Base-by-base conservation (phyloP, 202 grass and related monocot species). In the Thinopyrum obtusiflorum region DNA sequence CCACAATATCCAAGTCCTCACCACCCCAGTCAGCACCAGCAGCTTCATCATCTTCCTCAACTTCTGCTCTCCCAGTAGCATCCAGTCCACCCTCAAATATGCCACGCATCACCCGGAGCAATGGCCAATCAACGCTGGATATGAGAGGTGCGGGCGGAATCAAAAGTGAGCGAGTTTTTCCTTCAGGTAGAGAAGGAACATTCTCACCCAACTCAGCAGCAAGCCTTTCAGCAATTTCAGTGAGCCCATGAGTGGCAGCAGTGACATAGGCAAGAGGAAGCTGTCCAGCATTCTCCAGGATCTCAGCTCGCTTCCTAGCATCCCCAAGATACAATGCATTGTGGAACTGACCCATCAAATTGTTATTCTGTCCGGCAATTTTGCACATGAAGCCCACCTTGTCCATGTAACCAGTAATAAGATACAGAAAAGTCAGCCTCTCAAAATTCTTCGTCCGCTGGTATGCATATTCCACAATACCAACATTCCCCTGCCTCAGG, bases 381-480 rank as follows among this genome's bases (percentile, higher is more conserved):
- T 83, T 99, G 42, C 91, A 85, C 97, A 99, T 99, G 80, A 96
- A 96, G 2, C 91, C 90, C 33, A 99, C 86, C 82, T 99, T 99
- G 66, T 96, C 92, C 80, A 89, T 83, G 81, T 90, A 92, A 42
- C 97, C 97, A 53, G 97, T 99, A 83, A 99, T 90, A 76, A 99
- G 88, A 94, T 99, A 99, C 25, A 99, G 92, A 86, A 99, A 99
- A 83, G 97, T 90, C 76, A 99, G 89, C 74, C 97, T 99, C 36
- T 99, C 97, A 85, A 99, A 99, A 69, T 93, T 99, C 78, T 99
- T 99, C 31, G 97, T 99, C 46, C 92, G 84, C 66, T 99, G 97
- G 85, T 99, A 99, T 68, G 97, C 97, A 79, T 94, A 99, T 89
- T 99, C 97, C 70, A 99, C 93, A 80, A 99, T 99, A 82, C 92